Base-by-base conservation (phyloP, 768 basidiomycete species). In the Pleurotus giganteus region DNA sequence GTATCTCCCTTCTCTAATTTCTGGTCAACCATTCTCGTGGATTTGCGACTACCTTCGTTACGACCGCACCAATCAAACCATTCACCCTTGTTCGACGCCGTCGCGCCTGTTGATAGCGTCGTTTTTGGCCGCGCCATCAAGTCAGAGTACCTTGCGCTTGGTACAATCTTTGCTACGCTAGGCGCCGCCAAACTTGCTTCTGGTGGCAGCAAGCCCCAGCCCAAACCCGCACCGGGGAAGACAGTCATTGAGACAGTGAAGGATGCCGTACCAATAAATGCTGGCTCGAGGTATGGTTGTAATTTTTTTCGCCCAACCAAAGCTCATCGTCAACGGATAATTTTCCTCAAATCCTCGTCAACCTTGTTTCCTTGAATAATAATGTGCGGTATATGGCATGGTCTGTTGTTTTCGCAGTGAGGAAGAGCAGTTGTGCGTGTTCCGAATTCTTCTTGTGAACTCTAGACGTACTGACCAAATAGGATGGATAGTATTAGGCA, bases 381-480 rank as follows among this genome's bases (percentile, higher is more conserved):
- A 31, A 17, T 6, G 15, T 4, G n/a, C 7, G 4, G n/a, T 27
- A 4, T 6, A 7, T 41, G 39, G 12, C 8, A 5, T 12, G 39
- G 39, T 7, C 39, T 41, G n/a, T 17, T 27, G n/a, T 13, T 28
- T 47, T n/a, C n/a, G 7, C 63, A 92, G 89, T 58, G 89, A 93
- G 69, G 91, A 94, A 68, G 91, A 90, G 66, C 77, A 85, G 60
- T 93, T 93, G 91, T 93, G 74, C 69, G 82, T 83, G 53, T 46
- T 56, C 5, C 49, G 32, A 47, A 57, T 60, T 31, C 32, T 56
- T 17, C 19, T 53, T 31, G 19, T 56, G 65, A 65, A 69, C 63
- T 69, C 63, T 63, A 67, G 63, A 68, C 47, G 47, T 50, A 67
- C 54, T 64, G 62, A 81, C 73, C 70, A 57, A 69, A 62, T 66